These are phyloP conservation scores for Xylaria sp. DNA, from an alignment of 2,329 filamentous ascomycete species.

Conservation along the genomic window DNA sequence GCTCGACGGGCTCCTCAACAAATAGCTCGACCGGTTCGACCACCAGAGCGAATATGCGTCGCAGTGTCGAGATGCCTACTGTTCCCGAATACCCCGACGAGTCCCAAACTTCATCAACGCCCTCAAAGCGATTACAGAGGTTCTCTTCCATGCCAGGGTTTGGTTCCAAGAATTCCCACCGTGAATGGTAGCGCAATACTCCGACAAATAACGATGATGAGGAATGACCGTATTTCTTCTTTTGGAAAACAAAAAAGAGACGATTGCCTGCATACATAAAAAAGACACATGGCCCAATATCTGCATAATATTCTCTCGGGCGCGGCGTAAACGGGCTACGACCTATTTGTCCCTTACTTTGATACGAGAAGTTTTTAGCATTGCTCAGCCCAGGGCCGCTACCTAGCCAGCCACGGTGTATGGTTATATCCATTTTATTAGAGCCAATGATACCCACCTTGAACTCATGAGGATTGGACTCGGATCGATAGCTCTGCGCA, in stretches of 20 bases:
- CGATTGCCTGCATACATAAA: constrained; percentile 20
- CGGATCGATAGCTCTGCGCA: background rate
- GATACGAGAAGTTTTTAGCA: background rate
- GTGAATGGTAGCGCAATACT: constrained; percentile 20
- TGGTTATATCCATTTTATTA: constrained; percentile 1
- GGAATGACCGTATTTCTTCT: constrained; percentile 29
- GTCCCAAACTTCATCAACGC: constrained; percentile 51
- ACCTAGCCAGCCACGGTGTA: background rate
- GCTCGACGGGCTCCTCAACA: constrained; percentile 66
- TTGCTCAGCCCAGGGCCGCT: constrained; percentile 3
- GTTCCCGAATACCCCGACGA: constrained; percentile 43
- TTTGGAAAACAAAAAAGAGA: constrained; percentile 21
- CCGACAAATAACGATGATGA: constrained; percentile 34
- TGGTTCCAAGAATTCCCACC: constrained; percentile 50
- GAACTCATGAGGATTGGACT: background rate
- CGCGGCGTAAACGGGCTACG: constrained; percentile 15
- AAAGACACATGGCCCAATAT: constrained; percentile 12
- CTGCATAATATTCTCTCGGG: constrained; percentile 24
- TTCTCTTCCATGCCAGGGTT: constrained; percentile 68
- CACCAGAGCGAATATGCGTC: constrained; percentile 39
- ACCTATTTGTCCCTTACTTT: constrained; percentile 25
- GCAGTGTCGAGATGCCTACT: constrained; percentile 47
- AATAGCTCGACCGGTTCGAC: constrained; percentile 40
- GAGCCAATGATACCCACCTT: background rate
- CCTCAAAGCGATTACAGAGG: constrained; percentile 62